Conservation (phyloP, 495 filamentous ascomycete genomes). For the Entonaema liquescens region DNA sequence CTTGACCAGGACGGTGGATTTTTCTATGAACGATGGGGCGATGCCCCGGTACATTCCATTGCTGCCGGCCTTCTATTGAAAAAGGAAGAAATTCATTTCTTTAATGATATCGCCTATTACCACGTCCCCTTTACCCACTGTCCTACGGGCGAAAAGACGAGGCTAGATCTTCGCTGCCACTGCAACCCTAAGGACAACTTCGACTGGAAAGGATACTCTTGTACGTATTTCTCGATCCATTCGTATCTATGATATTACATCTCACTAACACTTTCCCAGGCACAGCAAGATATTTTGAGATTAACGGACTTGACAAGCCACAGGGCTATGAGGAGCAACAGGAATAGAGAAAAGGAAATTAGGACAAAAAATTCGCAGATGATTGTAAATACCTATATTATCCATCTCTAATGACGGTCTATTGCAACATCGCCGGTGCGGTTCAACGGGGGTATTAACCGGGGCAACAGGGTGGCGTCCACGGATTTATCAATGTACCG, state of each 20-base stretch:
- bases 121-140: constrained; percentile 99
- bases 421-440: constrained; percentile 36
- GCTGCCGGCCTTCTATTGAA: constrained; percentile 83
- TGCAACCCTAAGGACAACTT: constrained; percentile 98
- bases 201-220: constrained; percentile 98
- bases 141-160: constrained; percentile 82
- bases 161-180: constrained; percentile 84
- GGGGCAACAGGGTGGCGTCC: constrained; percentile 42
- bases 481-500: constrained; percentile 40
- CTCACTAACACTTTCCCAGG: constrained; percentile 52
- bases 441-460: constrained; percentile 42
- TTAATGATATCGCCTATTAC: constrained; percentile 98
- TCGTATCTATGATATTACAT: neutral
- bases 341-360: constrained; percentile 53
- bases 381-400: constrained; percentile 35
- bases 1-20: constrained; percentile 87
- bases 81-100: constrained; percentile 97
- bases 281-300: constrained; percentile 83
- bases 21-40: constrained; percentile 94
- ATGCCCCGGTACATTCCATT: constrained; percentile 94
- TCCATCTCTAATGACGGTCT: constrained; percentile 36
- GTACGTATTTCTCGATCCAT: constrained; percentile 61
- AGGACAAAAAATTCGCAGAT: constrained; percentile 6
- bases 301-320: constrained; percentile 81
- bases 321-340: constrained; percentile 78